phyloP scores from a whole-genome alignment of 192 early-diverging fungal genomes.

The Entomortierella beljakovae region DNA sequence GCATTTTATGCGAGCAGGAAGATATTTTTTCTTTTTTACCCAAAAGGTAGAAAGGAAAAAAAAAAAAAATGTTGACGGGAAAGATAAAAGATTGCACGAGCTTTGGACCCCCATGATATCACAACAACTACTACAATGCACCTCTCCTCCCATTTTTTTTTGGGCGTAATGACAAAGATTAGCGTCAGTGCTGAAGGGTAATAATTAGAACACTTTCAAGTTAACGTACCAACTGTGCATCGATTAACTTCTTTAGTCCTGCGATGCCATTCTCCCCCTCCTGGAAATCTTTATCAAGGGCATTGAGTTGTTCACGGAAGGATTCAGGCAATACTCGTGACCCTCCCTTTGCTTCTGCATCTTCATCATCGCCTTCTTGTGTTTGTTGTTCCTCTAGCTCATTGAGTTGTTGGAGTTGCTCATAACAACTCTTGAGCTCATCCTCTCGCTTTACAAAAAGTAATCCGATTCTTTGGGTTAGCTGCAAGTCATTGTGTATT shows the following conservation, averaged over 20 bases:
- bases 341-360: neutral
- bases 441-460: conserved; percentile 51
- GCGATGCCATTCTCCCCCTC: conserved; percentile 42
- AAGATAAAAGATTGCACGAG: too few relatives aligned
- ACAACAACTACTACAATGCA: too few relatives aligned
- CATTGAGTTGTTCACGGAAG: conserved; percentile 34
- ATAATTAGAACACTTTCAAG: neutral
- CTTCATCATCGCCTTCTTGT: neutral
- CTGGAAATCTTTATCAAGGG: conserved; percentile 44
- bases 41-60: neutral
- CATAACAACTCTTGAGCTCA: conserved; percentile 45
- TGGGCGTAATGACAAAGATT: too few relatives aligned
- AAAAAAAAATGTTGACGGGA: neutral
- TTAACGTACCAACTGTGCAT: conserved; percentile 48
- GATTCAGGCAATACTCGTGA: conserved; percentile 32
- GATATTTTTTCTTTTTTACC: neutral
- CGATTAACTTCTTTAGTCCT: conserved; percentile 36
- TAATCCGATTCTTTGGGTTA: conserved; percentile 46
- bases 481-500: conserved; percentile 50
- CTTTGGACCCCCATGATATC: too few relatives aligned
- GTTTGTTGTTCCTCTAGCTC: conserved; percentile 10
- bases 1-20: neutral
- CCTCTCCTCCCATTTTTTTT: too few relatives aligned
- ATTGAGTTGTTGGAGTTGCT: conserved; percentile 29
- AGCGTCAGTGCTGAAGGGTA: neutral